These are phyloP conservation scores for Cercospora nicotianae DNA, from an alignment of 2,329 filamentous ascomycete species.

Conservation along the genomic window DNA sequence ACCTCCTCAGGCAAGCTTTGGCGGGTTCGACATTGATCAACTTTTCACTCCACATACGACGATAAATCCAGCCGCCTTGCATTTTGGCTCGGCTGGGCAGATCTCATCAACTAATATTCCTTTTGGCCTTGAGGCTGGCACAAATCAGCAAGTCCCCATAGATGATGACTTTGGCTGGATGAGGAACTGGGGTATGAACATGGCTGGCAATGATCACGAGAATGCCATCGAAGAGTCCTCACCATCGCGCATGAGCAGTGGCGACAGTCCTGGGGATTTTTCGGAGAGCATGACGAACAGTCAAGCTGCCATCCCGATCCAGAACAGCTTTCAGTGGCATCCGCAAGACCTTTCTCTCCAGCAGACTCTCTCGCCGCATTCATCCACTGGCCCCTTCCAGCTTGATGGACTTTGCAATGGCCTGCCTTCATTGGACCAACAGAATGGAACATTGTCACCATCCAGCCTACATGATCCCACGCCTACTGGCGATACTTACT, in stretches of 20 bases:
- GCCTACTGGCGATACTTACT: slow-evolving; percentile 68
- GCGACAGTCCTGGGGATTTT: slow-evolving; percentile 84
- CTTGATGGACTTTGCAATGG: slow-evolving; percentile 72
- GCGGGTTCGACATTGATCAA: slow-evolving; percentile 69
- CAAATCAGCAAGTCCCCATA: slow-evolving; percentile 58
- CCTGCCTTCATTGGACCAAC: slow-evolving; percentile 73
- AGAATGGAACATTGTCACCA: slow-evolving; percentile 71
- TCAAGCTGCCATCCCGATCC: slow-evolving; percentile 30
- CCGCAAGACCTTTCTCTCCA: slow-evolving; percentile 64
- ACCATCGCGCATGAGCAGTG: slow-evolving; percentile 94
- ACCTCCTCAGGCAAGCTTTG: slow-evolving; percentile 67
- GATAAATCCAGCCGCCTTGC: slow-evolving; percentile 68
- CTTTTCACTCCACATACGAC: slow-evolving; percentile 67
- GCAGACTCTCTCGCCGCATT: slow-evolving; percentile 56
- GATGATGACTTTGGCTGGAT: slow-evolving; percentile 85
- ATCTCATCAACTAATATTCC: slow-evolving; percentile 31
- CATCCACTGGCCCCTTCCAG: slow-evolving; percentile 66
- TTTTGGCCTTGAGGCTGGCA: slow-evolving; percentile 47
- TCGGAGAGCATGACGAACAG: slow-evolving; percentile 91
- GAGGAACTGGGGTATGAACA: slow-evolving; percentile 75
- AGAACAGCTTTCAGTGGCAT: slow-evolving; percentile 56
- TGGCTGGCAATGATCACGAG: slow-evolving; percentile 54
- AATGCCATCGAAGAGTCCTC: slow-evolving; percentile 89
- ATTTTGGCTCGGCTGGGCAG: slow-evolving; percentile 68
- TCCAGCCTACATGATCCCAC: slow-evolving; percentile 71